Evolutionary conservation across 2,329 filamentous ascomycete genomes (phyloP), one percentile per base, ranked within the genome.

Genomic region (Colletotrichum simmondsii): DNA sequence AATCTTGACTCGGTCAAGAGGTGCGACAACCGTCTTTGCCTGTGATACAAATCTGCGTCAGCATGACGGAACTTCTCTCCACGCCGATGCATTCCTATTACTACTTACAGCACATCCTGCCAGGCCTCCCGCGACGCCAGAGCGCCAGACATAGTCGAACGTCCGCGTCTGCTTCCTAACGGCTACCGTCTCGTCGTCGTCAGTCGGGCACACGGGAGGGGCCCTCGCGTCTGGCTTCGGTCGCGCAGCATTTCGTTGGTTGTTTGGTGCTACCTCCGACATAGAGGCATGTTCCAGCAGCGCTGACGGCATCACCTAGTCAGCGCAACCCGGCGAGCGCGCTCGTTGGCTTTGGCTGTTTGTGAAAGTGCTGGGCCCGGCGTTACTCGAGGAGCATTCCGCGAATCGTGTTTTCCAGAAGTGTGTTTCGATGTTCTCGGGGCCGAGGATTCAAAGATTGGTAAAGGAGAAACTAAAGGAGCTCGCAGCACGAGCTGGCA

Each of bases 1-100:
- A 80, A 99, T 99, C 85, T 99, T 99, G 79, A 99, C 97, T 76
- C 97, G 93, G 84, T 99, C 97, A 75, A 99, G 93, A 28, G 97
- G 97, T 28, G 95, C 97, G 49, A 99, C 97, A 7, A 97, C 87
- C 0, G 96, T 98, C 87, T 99, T 99, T 74, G 94, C 97, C 95
- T 98, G 77, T 64, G 74, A 68, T 64, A 53, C 57, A 24, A n/a
- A 42, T 52, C 8, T 30, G 37, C 14, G 57, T 65, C 32, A 64
- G 65, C 42, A 10, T 53, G 28, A 71, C 37, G 64, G 11, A 19
- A 6, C 2, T 24, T 22, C 2, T 73, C 42, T 42, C 11, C 49
- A 32, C 35, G 37, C 37, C 16, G 37, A 42, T 49, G 35, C 22
- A n/a, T 58, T 30, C n/a, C 37, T 42, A 3, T 19, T 19, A 35